A percentile compares a stretch with the other conserved stretches of the same genome.
Evolutionary conservation across 2,329 filamentous ascomycete genomes (phyloP).

Genomic region (Trichoderma asperellum): DNA sequence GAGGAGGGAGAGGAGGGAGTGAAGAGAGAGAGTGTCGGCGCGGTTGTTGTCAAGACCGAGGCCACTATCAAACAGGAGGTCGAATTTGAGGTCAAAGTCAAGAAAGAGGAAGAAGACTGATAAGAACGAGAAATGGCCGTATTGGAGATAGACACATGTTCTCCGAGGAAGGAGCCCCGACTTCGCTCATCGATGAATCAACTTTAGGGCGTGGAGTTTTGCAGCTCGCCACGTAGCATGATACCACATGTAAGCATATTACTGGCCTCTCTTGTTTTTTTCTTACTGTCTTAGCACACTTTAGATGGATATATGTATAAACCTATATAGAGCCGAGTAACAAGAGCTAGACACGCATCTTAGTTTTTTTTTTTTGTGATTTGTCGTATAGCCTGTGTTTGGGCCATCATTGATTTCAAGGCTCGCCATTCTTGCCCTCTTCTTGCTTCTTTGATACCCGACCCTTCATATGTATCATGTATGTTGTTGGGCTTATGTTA

Average conservation of each 20-base stretch:
- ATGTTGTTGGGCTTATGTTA: not conserved
- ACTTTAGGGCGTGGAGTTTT: not conserved
- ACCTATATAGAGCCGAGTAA: not conserved
- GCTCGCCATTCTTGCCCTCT: not conserved
- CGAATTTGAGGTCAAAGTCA: slow-evolving; percentile 13
- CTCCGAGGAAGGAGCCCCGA: not conserved
- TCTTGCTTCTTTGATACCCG: not conserved
- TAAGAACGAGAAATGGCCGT: not conserved
- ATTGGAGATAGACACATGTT: slow-evolving; percentile 5
- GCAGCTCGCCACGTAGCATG: slow-evolving; percentile 20
- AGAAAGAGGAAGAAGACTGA: slow-evolving; percentile 9
- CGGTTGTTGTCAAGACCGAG: slow-evolving; percentile 32
- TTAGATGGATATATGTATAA: slow-evolving; percentile 5
- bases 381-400: not conserved
- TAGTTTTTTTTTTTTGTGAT: not conserved
- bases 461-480: not conserved
- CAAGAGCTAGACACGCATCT: not conserved
- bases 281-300: not conserved
- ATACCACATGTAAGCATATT: slow-evolving; percentile 20
- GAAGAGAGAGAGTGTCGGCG: slow-evolving; percentile 31
- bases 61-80: slow-evolving; percentile 34
- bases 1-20: slow-evolving; percentile 35
- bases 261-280: slow-evolving; percentile 3
- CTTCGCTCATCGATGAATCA: slow-evolving; percentile 13
- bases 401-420: not conserved